Conservation (phyloP, 345 rosid genomes). For the Lumnitzera littorea region DNA sequence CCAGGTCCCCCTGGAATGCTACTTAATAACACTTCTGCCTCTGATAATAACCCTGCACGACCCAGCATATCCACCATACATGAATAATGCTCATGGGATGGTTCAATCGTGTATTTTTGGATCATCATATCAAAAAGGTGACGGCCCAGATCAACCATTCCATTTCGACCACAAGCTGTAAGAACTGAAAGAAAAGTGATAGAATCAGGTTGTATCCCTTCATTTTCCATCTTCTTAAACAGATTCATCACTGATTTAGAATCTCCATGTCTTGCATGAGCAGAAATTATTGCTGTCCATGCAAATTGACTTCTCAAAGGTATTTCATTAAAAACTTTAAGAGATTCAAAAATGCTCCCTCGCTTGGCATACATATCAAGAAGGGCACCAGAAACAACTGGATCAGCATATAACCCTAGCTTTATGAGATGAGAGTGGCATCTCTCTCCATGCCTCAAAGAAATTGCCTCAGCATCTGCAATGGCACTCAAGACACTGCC, state of each 20-base stretch:
- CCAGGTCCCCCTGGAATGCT: conserved; percentile 62
- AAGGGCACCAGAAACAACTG: conserved; percentile 65
- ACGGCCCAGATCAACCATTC: conserved; percentile 66
- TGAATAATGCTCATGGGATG: conserved; percentile 69
- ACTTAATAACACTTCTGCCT: conserved; percentile 59
- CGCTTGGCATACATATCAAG: conserved; percentile 96
- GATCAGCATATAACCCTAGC: conserved; percentile 47
- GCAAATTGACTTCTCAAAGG: conserved; percentile 45
- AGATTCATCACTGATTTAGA: conserved; percentile 55
- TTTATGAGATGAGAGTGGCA: conserved; percentile 70
- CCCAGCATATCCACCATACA: conserved; percentile 93
- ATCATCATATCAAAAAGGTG: conserved; percentile 50
- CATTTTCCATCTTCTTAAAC: conserved; percentile 54
- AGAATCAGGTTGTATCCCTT: conserved; percentile 57
- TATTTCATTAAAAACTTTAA: conserved; percentile 51
- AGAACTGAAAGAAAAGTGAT: conserved; percentile 72
- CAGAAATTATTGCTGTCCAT: conserved; percentile 90
- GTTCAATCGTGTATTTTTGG: conserved; percentile 48
- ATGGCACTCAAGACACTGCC: conserved; percentile 84
- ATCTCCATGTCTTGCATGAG: conserved; percentile 82
- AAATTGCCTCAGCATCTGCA: conserved; percentile 65
- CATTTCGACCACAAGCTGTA: conserved; percentile 72
- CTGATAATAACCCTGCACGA: conserved; percentile 63
- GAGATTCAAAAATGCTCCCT: conserved; percentile 66
- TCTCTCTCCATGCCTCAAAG: conserved; percentile 62